Evolutionary conservation across 129 eudicot species (phyloP).

Genomic region (Flaveria trinervia): DNA sequence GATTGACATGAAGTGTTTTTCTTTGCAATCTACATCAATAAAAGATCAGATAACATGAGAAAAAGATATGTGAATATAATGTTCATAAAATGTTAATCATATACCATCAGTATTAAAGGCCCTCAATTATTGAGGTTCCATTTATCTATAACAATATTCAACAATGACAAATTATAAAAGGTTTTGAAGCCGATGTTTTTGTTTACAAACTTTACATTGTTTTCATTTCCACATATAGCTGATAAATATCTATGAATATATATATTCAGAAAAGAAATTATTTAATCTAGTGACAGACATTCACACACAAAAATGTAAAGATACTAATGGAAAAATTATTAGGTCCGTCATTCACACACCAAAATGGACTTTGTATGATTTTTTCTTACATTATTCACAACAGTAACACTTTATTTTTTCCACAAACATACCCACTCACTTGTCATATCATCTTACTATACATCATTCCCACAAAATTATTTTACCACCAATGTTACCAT

Average conservation of each 20-base stretch:
- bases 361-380: too few species aligned
- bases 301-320: too few species aligned
- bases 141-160: slow-evolving; percentile 12
- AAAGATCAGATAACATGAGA: slow-evolving; percentile 28
- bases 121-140: slow-evolving; percentile 27
- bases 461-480: too few species aligned
- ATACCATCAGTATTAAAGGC: slow-evolving; percentile 20
- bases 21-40: slow-evolving; percentile 17
- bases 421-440: too few species aligned
- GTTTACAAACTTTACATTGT: neutral
- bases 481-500: too few species aligned
- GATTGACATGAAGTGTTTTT: slow-evolving; percentile 11
- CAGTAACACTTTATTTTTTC: too few species aligned
- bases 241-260: neutral
- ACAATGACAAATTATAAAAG: slow-evolving; percentile 31
- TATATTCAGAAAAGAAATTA: slow-evolving; percentile 12
- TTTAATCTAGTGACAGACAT: neutral
- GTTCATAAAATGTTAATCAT: slow-evolving; percentile 16
- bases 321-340: too few species aligned
- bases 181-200: slow-evolving; percentile 29
- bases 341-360: too few species aligned
- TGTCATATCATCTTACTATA: too few species aligned
- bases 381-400: too few species aligned
- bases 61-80: slow-evolving; percentile 12
- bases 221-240: slow-evolving; percentile 1